A percentile compares a stretch with the other conserved stretches of the same genome.
Evolutionary conservation across 257 asterid genomes (phyloP).

Genomic region (Petrea volubilis): DNA sequence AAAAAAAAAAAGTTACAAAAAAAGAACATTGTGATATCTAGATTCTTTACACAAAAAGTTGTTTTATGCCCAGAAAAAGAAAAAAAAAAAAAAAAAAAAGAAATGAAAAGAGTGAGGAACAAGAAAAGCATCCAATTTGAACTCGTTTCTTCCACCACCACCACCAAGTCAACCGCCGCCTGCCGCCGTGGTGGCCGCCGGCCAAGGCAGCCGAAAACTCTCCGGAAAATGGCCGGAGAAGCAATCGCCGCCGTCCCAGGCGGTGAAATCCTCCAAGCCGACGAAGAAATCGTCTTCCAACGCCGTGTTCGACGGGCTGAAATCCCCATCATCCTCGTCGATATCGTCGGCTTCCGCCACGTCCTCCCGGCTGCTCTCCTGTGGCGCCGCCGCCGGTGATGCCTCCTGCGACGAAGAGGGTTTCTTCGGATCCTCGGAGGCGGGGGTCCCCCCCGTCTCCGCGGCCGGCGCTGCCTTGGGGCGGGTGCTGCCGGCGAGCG

Average conservation of each 20-base stretch:
- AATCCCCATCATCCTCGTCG: constrained; percentile 19
- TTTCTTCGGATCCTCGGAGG: constrained; percentile 25
- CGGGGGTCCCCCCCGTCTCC: neutral
- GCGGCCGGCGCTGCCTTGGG: constrained; percentile 31
- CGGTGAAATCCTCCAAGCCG: constrained; percentile 43
- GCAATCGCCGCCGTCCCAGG: constrained; percentile 27
- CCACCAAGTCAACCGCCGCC: constrained; percentile 48
- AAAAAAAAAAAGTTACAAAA: neutral
- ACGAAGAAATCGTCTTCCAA: constrained; percentile 45
- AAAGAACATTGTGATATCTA: constrained; percentile 34
- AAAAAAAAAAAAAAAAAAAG: constrained; percentile 32
- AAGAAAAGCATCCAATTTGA: constrained; percentile 63
- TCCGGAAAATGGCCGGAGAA: constrained; percentile 34
- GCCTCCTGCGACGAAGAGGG: constrained; percentile 36
- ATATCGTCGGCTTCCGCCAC: constrained; percentile 24
- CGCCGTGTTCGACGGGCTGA: constrained; percentile 15
- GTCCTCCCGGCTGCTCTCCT: constrained; percentile 45
- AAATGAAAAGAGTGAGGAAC: constrained; percentile 51
- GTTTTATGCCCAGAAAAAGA: constrained; percentile 30
- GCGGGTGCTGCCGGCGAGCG: constrained; percentile 56
- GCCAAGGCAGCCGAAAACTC: constrained; percentile 46
- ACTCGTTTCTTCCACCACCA: neutral
- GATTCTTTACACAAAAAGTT: constrained; percentile 55
- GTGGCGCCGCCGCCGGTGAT: constrained; percentile 41
- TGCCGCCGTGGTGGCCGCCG: constrained; percentile 36